Evolutionary conservation across 2,329 filamentous ascomycete species (phyloP).

Genomic region (Alternaria rosae): DNA sequence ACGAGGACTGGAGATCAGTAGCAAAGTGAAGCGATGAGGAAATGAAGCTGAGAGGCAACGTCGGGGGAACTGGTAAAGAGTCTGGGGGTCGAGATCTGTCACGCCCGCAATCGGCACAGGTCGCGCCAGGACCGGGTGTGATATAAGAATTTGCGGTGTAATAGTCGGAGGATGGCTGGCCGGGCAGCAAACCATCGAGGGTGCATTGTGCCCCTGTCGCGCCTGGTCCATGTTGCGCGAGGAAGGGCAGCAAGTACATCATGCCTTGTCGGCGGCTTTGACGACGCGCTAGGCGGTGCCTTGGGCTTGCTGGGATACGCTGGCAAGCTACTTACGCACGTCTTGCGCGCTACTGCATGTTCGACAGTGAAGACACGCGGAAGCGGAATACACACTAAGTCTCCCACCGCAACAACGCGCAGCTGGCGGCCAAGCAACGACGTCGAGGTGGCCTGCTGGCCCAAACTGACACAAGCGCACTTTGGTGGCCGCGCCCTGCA

Average conservation of each 20-base stretch:
- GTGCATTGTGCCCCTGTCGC: constrained; percentile 30
- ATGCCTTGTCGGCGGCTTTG: constrained; percentile 37
- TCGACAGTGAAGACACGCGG: constrained; percentile 37
- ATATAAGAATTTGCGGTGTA: constrained; percentile 47
- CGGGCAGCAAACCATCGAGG: constrained; percentile 39
- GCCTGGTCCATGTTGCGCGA: constrained; percentile 36
- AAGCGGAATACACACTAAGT: constrained; percentile 29
- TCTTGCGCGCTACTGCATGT: constrained; percentile 37
- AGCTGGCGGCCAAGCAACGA: constrained; percentile 16
- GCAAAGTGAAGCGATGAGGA: constrained; percentile 12
- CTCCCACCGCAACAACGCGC: constrained; percentile 30
- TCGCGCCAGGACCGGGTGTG: constrained; percentile 37
- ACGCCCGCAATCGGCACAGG: constrained; percentile 27
- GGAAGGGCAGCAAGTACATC: constrained; percentile 32
- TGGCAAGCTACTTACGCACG: constrained; percentile 28
- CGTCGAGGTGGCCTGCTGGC: constrained; percentile 17
- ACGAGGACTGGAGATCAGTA: constrained; percentile 11
- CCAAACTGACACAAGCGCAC: constrained; percentile 35
- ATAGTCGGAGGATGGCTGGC: constrained; percentile 35
- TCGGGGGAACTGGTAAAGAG: constrained; percentile 12
- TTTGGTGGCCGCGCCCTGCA: constrained; percentile 25
- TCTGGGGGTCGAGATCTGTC: constrained; percentile 23
- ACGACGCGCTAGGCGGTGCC: constrained; percentile 28
- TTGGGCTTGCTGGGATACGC: constrained; percentile 16
- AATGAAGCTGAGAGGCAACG: constrained; percentile 23